These are phyloP conservation scores for Termitomyces eurrhizus DNA, from an alignment of 768 basidiomycete species.

Conservation along the genomic window DNA sequence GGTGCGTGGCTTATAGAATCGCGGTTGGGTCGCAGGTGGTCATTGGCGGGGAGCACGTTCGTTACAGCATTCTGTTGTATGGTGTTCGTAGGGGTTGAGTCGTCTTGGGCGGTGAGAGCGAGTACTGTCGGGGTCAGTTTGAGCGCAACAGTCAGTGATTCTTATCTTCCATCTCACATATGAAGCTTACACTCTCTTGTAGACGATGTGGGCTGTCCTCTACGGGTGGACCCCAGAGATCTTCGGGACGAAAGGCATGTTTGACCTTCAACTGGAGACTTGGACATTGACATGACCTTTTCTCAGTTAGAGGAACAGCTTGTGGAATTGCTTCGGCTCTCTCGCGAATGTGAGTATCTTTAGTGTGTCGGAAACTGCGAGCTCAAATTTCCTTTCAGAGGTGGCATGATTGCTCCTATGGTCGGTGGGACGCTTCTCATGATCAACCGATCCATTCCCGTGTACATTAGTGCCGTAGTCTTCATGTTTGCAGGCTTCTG, in stretches of 20 bases:
- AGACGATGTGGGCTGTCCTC: conserved; percentile 87
- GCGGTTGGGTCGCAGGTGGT: conserved; percentile 62
- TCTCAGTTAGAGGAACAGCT: conserved; percentile 76
- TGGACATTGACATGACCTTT: conserved; percentile 3
- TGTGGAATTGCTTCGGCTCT: conserved; percentile 85
- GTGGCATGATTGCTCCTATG: conserved; percentile 86
- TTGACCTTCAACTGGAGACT: not conserved
- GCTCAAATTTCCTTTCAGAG: conserved; percentile 39
- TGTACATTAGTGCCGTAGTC: conserved; percentile 67
- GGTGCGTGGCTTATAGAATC: conserved; percentile 84
- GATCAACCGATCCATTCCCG: conserved; percentile 66
- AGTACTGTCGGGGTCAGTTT: conserved; percentile 77
- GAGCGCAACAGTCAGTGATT: conserved; percentile 56
- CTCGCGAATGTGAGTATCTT: conserved; percentile 63
- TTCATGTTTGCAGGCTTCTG: conserved; percentile 62
- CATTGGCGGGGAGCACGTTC: conserved; percentile 73
- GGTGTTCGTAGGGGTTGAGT: conserved; percentile 58
- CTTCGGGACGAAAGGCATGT: conserved; percentile 69
- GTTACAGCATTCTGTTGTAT: conserved; percentile 72
- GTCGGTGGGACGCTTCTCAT: conserved; percentile 70
- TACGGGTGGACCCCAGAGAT: conserved; percentile 91
- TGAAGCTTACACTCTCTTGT: not conserved
- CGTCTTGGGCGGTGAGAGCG: conserved; percentile 54
- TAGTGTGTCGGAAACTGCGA: not conserved
- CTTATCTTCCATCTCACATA: not conserved